phyloP scores from a whole-genome alignment of 371 early-diverging fungal species.

The Zopfochytrium polystomum region DNA sequence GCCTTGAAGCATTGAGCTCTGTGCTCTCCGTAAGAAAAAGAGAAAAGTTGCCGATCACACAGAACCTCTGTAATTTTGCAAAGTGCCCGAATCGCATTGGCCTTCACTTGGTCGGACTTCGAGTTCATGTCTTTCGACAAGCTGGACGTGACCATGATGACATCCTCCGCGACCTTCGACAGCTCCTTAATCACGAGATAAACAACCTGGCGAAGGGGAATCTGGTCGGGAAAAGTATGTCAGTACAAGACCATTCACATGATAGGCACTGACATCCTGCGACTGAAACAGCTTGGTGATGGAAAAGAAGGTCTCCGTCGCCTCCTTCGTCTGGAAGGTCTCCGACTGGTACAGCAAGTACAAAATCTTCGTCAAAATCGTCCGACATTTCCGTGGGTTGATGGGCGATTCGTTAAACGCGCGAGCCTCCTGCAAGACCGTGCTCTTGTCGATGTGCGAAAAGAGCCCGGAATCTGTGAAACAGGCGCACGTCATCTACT shows the following conservation, averaged over 20 bases:
- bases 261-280: constrained; percentile 75
- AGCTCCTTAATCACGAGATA: constrained; percentile 96
- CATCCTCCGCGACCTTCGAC: constrained; percentile 87
- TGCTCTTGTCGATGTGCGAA: constrained; percentile 80
- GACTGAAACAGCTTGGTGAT: constrained; percentile 96
- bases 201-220: constrained; percentile 89
- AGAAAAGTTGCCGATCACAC: background rate
- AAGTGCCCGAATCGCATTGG: constrained; percentile 93
- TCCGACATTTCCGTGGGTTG: constrained; percentile 87
- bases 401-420: constrained; percentile 96
- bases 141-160: constrained; percentile 94
- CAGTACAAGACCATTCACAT: too few species aligned
- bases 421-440: constrained; percentile 93
- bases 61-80: constrained; percentile 90
- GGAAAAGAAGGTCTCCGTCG: constrained; percentile 95
- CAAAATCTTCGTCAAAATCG: constrained; percentile 87
- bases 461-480: constrained; percentile 38
- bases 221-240: too few species aligned
- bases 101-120: constrained; percentile 73
- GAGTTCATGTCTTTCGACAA: constrained; percentile 96
- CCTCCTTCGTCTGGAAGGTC: constrained; percentile 83
- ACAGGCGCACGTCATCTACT: background rate
- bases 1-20: constrained; percentile 91
- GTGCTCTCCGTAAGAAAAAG: constrained; percentile 3
- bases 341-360: constrained; percentile 90